Evolutionary conservation across 148 eudicot species (phyloP).

Genomic region (Vaccinium corymbosum): DNA sequence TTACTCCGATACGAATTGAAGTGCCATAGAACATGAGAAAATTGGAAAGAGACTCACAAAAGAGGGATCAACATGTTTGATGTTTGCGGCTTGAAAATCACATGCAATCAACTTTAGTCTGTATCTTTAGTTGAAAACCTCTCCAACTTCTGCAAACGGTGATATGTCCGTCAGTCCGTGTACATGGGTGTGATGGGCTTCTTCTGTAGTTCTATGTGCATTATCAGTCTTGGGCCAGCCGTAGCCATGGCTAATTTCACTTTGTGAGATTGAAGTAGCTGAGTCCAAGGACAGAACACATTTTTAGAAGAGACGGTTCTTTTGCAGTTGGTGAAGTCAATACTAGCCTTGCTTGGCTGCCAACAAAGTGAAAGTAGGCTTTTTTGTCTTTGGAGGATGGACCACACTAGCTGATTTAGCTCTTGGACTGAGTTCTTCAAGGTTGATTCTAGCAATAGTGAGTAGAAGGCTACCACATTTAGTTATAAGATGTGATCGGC

Average conservation of each 20-base stretch:
- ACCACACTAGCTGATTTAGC: slow-evolving; percentile 10
- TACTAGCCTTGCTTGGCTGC: background rate
- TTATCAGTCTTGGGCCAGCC: background rate
- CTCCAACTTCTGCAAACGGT: slow-evolving; percentile 62
- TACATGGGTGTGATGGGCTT: slow-evolving; percentile 67
- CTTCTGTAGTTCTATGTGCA: slow-evolving; percentile 43
- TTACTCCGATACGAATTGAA: background rate
- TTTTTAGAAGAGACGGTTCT: background rate
- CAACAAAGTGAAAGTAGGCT: background rate
- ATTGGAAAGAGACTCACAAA: background rate
- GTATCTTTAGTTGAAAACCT: slow-evolving; percentile 66
- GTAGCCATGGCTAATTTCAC: slow-evolving; percentile 21
- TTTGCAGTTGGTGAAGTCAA: slow-evolving; percentile 39
- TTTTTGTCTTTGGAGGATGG: slow-evolving; percentile 4
- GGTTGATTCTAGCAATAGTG: background rate
- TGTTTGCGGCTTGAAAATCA: background rate
- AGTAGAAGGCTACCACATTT: background rate
- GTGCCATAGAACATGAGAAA: background rate
- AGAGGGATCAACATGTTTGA: background rate
- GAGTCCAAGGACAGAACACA: background rate
- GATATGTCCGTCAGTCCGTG: slow-evolving; percentile 52
- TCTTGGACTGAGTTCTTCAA: background rate
- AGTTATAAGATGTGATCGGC: background rate
- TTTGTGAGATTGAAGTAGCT: background rate
- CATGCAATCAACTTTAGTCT: slow-evolving; percentile 24